Conservation (phyloP, 805 yeast genomes). For the Zygosaccharomyces siamensis region DNA sequence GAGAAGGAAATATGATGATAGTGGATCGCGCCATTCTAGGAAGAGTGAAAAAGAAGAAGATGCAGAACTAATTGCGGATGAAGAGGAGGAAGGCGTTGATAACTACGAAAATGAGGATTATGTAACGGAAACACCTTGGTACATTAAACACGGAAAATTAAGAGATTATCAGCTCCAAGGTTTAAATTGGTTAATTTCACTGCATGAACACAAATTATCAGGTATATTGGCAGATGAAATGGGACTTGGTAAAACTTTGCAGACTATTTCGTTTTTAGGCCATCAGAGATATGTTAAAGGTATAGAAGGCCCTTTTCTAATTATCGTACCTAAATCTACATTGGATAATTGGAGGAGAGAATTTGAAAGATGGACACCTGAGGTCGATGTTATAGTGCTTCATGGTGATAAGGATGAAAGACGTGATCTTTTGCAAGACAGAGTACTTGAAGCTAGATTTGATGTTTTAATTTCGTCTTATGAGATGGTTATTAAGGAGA, state of each 20-base stretch:
- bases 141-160: slow-evolving; percentile 61
- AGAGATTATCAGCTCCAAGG: slow-evolving; percentile 95
- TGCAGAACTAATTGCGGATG: slow-evolving; percentile 82
- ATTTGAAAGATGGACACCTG: slow-evolving; percentile 94
- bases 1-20: slow-evolving; percentile 34
- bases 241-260: slow-evolving; percentile 96
- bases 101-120: slow-evolving; percentile 52
- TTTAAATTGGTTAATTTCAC: slow-evolving; percentile 85
- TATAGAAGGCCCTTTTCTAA: slow-evolving; percentile 84
- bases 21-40: slow-evolving; percentile 50
- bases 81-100: slow-evolving; percentile 50
- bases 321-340: slow-evolving; percentile 93
- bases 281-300: slow-evolving; percentile 72
- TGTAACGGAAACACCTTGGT: slow-evolving; percentile 82
- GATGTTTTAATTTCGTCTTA: slow-evolving; percentile 89
- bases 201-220: slow-evolving; percentile 81
- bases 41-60: slow-evolving; percentile 96
- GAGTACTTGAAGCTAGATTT: slow-evolving; percentile 67
- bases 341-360: slow-evolving; percentile 96
- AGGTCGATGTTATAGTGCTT: slow-evolving; percentile 74
- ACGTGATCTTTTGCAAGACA: slow-evolving; percentile 49
- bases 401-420: slow-evolving; percentile 91
- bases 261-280: slow-evolving; percentile 88
- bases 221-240: slow-evolving; percentile 97
- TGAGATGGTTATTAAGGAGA: slow-evolving; percentile 90